Conservation (phyloP, 768 basidiomycete genomes). For the Mycena vulgaris region DNA sequence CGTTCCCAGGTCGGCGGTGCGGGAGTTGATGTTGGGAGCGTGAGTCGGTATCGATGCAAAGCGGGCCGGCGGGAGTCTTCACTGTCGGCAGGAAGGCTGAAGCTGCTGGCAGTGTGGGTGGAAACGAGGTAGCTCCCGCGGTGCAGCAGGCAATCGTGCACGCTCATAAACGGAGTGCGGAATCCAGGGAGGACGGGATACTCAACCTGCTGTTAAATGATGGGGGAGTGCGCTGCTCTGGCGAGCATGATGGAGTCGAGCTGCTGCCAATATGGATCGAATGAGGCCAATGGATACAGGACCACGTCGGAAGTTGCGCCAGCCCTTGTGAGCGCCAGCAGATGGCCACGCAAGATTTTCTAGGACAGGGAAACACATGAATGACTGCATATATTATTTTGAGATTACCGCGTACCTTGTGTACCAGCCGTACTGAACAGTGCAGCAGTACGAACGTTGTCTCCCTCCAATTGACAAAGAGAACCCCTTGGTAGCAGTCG, state of each 20-base stretch:
- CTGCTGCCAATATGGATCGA: constrained; percentile 5
- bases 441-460: constrained; percentile 12
- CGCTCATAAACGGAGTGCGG: constrained; percentile 20
- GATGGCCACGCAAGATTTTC: constrained; percentile 11
- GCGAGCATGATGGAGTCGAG: constrained; percentile 2
- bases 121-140: constrained; percentile 18
- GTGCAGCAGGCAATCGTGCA: constrained; percentile 12
- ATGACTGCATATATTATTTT: not conserved
- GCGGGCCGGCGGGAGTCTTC: not conserved
- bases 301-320: constrained; percentile 1
- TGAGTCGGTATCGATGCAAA: constrained; percentile 24
- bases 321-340: not conserved
- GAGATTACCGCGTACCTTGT: constrained; percentile 16
- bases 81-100: not conserved
- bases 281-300: not conserved
- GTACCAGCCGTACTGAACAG: not conserved
- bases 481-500: not conserved
- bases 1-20: constrained; percentile 1
- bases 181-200: constrained; percentile 13
- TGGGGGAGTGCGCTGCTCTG: not conserved
- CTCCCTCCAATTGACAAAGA: constrained; percentile 13
- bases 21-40: constrained; percentile 1
- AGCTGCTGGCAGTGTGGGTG: constrained; percentile 6
- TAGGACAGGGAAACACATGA: constrained; percentile 7
- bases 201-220: constrained; percentile 6